Conservation (phyloP, 1,284 basidiomycete genomes). For the Austropuccinia psidii region DNA sequence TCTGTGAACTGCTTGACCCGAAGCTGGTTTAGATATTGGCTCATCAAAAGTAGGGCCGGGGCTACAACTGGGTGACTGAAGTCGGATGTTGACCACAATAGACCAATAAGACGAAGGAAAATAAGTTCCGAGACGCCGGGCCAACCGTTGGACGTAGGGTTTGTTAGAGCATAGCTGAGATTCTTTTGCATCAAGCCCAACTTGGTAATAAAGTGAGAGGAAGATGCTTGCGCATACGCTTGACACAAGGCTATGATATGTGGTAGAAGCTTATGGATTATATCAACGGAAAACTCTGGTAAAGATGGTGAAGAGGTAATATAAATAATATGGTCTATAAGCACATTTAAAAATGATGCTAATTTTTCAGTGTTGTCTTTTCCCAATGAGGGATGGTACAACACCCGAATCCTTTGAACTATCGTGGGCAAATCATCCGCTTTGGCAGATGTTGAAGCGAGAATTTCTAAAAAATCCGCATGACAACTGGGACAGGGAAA, state of each 20-base stretch:
- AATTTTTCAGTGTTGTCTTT: constrained; percentile 86
- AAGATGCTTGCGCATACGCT: constrained; percentile 70
- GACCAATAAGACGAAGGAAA: constrained; percentile 69
- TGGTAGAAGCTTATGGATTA: constrained; percentile 65
- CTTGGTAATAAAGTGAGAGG: constrained; percentile 72
- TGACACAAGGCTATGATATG: constrained; percentile 73
- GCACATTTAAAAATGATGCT: constrained; percentile 71
- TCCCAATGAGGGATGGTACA: constrained; percentile 83
- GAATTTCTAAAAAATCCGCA: constrained; percentile 75
- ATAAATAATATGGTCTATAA: constrained; percentile 87
- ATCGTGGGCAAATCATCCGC: constrained; percentile 71
- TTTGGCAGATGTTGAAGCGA: constrained; percentile 56
- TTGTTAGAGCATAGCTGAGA: constrained; percentile 69
- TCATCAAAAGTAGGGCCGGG: constrained; percentile 77
- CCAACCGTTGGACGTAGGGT: constrained; percentile 69
- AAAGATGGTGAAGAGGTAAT: constrained; percentile 53
- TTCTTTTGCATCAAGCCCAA: constrained; percentile 90
- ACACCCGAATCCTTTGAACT: constrained; percentile 77
- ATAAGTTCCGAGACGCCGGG: constrained; percentile 75
- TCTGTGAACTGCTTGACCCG: constrained; percentile 69
- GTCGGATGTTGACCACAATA: constrained; percentile 89
- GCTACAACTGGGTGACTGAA: constrained; percentile 81
- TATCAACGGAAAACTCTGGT: constrained; percentile 58
- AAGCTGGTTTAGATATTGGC: constrained; percentile 77
- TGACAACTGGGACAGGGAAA: constrained; percentile 81